Evolutionary conservation across 2,329 filamentous ascomycete species (phyloP).

Genomic region (Alternaria angustiovoidea): DNA sequence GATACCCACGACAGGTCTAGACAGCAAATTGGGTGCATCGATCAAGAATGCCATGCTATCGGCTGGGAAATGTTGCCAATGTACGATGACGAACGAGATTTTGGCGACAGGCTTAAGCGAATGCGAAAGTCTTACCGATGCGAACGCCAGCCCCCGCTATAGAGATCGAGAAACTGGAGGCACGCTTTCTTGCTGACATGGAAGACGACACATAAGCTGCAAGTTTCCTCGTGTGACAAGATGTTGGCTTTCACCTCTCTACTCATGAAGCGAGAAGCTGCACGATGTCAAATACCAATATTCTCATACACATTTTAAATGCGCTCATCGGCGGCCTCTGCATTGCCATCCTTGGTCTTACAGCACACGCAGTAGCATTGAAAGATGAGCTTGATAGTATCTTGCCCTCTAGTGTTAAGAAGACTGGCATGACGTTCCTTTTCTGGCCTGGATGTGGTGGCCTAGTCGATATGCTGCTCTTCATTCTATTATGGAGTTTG

Average conservation of each 20-base stretch:
- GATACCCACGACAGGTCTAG: background rate
- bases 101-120: background rate
- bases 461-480: slow-evolving; percentile 20
- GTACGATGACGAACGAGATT: background rate
- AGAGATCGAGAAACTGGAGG: background rate
- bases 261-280: background rate
- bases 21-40: background rate
- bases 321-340: slow-evolving; percentile 8
- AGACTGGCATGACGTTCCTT: slow-evolving; percentile 13
- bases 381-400: background rate
- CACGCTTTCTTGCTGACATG: background rate
- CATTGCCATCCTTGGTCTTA: slow-evolving; percentile 9
- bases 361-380: background rate
- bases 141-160: background rate
- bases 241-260: background rate
- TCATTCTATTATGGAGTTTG: slow-evolving; percentile 11
- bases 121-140: background rate
- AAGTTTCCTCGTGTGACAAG: background rate
- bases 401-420: background rate
- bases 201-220: background rate
- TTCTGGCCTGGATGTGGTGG: slow-evolving; percentile 26
- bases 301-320: slow-evolving; percentile 10
- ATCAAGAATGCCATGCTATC: no score
- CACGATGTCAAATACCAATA: background rate
- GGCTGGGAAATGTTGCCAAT: background rate